Evolutionary conservation across 495 filamentous ascomycete species (phyloP).

Genomic region (Tetracladium marchalianum): DNA sequence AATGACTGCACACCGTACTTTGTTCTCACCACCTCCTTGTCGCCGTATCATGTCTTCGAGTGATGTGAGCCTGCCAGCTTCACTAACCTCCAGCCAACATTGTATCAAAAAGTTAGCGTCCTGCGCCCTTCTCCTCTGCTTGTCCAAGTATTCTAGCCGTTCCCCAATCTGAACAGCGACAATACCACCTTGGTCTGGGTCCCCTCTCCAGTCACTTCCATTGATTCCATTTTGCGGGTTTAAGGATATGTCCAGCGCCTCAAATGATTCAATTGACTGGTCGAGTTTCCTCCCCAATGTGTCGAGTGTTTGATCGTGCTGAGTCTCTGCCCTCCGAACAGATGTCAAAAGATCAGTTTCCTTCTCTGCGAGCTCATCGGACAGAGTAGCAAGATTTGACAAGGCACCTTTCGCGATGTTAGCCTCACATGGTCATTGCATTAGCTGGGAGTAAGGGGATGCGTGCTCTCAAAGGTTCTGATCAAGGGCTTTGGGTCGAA

Average conservation of each 20-base stretch:
- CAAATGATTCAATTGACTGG: conserved; percentile 81
- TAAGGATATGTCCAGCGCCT: conserved; percentile 73
- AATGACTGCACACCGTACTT: conserved; percentile 81
- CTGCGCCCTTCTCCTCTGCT: conserved; percentile 76
- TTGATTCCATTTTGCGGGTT: conserved; percentile 36
- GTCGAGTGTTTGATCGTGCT: conserved; percentile 82
- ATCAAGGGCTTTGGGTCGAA: conserved; percentile 98
- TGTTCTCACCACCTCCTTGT: conserved; percentile 72
- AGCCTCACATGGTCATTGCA: conserved; percentile 5
- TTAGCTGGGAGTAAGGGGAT: not conserved
- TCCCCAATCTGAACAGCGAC: conserved; percentile 93
- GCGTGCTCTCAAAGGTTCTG: conserved; percentile 77
- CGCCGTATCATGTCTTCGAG: conserved; percentile 67
- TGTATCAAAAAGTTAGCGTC: conserved; percentile 93
- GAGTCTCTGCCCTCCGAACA: conserved; percentile 82
- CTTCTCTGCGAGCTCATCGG: conserved; percentile 71
- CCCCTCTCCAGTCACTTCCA: conserved; percentile 10
- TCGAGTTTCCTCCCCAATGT: conserved; percentile 80
- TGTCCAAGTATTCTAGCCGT: conserved; percentile 85
- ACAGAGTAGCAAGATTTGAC: conserved; percentile 65
- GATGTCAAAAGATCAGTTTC: conserved; percentile 87
- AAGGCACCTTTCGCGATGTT: conserved; percentile 45
- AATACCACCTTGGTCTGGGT: conserved; percentile 56
- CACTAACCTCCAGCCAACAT: conserved; percentile 90
- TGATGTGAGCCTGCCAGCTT: conserved; percentile 67